phyloP scores from a whole-genome alignment of 208 protist species.

The Leishmania tropica region DNA sequence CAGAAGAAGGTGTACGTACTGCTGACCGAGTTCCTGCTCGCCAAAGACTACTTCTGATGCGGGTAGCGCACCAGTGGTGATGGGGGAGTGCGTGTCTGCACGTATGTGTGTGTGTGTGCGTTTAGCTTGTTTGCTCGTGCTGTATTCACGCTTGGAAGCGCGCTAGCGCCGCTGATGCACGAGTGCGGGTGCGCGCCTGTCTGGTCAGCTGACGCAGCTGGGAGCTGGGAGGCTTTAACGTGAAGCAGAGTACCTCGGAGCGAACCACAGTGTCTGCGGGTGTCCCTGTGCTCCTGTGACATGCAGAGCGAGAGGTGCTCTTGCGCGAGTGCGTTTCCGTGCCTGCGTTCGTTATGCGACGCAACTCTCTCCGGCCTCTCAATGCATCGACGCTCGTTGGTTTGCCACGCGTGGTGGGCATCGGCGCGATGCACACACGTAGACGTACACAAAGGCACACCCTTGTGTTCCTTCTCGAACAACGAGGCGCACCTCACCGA shows the following conservation, averaged over 20 bases:
- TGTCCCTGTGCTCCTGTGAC: not conserved
- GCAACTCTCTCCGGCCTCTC: not conserved
- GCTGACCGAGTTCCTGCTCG: slow-evolving; percentile 73
- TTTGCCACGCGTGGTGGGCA: not conserved
- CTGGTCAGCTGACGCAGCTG: not conserved
- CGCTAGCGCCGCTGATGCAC: not conserved
- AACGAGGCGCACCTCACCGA: not conserved
- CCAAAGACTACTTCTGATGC: slow-evolving; percentile 59
- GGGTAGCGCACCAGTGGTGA: not conserved
- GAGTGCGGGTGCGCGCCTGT: not conserved
- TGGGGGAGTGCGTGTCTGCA: not conserved
- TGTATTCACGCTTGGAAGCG: not conserved
- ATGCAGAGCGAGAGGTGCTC: not conserved
- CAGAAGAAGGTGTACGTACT: slow-evolving; percentile 75
- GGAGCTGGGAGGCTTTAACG: not conserved
- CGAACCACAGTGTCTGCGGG: not conserved
- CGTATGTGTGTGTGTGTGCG: not conserved
- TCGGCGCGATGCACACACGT: not conserved
- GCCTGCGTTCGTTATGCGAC: not conserved
- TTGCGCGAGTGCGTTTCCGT: not conserved
- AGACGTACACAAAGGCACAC: not conserved
- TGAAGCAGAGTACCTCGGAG: not conserved
- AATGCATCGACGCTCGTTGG: too few relatives aligned
- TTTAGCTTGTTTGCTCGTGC: not conserved
- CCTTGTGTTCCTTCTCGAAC: not conserved